Evolutionary conservation across 352 stramenopile species (phyloP), one percentile per base, ranked within the genome.

Genomic region (Globisporangium polare): DNA sequence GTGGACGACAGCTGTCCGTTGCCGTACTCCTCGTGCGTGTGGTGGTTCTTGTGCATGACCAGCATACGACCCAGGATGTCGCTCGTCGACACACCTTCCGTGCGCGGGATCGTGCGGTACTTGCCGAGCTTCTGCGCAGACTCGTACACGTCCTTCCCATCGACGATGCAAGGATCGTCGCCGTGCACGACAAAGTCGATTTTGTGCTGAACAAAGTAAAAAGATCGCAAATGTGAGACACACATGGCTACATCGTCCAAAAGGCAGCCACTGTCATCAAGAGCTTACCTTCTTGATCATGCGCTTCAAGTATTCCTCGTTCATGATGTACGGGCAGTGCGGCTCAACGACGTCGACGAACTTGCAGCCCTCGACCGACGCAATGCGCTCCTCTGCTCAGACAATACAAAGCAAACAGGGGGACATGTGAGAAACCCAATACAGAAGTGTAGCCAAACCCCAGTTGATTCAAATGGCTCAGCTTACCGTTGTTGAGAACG

Each of bases 151-250:
- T 99, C 97, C 74, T 98, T 98, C 43, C 96, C 96, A 78, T 99
- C 94, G 3, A 99, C 96, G 62, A 99, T 98, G 80, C 97, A 99
- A 42, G 97, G 97, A 73, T 99, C 97, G 73, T 99, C 97, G 62
- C 97, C 97, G 76, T 99, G 97, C 41, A 99, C 95, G 3, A 99
- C 94, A 72, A 98, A 99, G 78, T 99, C 97, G 54, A 99, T 98
- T 33, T 94, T 86, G 73, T 99, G 86, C 74, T 80, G 59, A 29
- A 4, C 12, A 7, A 29, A 22, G 5, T 24, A 43, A 53, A 4
- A 55, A 24, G n/a, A n/a, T n/a, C n/a, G 26, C 20, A 54, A 22
- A 43, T 22, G 24, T 53, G 15, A 60, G 18, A 37, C n/a, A 41
- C 47, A 56, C 37, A 60, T 60, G 54, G 41, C 41, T 60, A 53